A percentile compares a stretch with the other conserved stretches of the same genome.
Evolutionary conservation across 1,284 basidiomycete species (phyloP).

Genomic region (Schizophyllum amplum): DNA sequence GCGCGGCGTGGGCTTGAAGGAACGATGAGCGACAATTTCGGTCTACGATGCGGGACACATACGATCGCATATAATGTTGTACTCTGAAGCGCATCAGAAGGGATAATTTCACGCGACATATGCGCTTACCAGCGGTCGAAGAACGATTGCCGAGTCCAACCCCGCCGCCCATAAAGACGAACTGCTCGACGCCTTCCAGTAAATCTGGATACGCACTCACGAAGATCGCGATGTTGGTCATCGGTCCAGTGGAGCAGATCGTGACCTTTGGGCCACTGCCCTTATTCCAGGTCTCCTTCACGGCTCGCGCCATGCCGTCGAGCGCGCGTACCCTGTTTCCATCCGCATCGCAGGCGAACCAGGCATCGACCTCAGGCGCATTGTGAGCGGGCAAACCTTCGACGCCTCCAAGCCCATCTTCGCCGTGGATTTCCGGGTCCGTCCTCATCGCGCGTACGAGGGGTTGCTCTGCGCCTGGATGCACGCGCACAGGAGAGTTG

Average conservation of each 20-base stretch:
- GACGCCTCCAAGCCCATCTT: constrained; percentile 73
- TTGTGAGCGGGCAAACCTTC: constrained; percentile 53
- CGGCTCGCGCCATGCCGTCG: constrained; percentile 54
- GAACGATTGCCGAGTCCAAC: constrained; percentile 76
- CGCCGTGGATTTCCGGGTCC: constrained; percentile 72
- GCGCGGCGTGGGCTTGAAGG: constrained; percentile 62
- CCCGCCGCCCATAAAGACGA: constrained; percentile 87
- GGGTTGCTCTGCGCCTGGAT: constrained; percentile 61
- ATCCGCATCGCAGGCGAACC: constrained; percentile 34
- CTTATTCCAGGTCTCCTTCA: constrained; percentile 46
- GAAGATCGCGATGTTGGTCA: constrained; percentile 82
- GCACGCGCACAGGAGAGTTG: constrained; percentile 41
- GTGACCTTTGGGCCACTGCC: constrained; percentile 50
- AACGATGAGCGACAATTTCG: background rate
- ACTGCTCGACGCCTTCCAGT: constrained; percentile 59
- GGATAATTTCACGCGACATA: background rate
- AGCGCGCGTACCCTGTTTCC: constrained; percentile 42
- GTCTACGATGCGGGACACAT: constrained; percentile 19
- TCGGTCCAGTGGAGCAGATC: constrained; percentile 68
- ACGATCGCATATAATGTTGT: constrained; percentile 79
- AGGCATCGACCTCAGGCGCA: constrained; percentile 37
- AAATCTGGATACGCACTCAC: constrained; percentile 64
- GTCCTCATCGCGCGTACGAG: constrained; percentile 43
- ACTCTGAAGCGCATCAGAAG: constrained; percentile 37
- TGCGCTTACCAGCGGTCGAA: constrained; percentile 51